Percentiles rank a stretch among this genome's conserved stretches.
Conservation (phyloP, 2,329 filamentous ascomycete species). For the Chaetomium sp. region DNA sequence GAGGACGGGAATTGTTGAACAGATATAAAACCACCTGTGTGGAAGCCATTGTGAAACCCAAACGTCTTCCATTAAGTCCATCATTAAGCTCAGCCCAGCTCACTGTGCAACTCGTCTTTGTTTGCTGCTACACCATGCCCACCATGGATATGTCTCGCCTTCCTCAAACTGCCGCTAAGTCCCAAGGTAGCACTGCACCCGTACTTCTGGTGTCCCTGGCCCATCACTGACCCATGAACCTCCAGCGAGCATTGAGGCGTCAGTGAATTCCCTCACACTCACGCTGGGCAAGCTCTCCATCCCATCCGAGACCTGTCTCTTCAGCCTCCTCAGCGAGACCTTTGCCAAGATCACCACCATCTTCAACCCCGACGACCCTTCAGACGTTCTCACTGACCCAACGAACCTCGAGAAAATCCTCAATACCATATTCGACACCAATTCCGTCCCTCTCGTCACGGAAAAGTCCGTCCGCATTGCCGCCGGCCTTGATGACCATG, state of each 20-base stretch:
- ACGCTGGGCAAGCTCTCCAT: constrained; percentile 26
- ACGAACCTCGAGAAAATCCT: constrained; percentile 25
- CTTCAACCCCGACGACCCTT: constrained; percentile 21
- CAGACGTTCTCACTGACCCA: constrained; percentile 18
- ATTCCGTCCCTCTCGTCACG: constrained; percentile 29
- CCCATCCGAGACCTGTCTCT: constrained; percentile 24
- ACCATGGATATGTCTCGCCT: not conserved
- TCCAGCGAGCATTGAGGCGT: constrained; percentile 28
- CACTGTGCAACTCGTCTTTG: not conserved
- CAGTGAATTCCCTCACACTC: constrained; percentile 25
- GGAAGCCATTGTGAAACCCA: not conserved
- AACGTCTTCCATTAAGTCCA: not conserved
- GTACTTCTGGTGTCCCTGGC: too few relatives aligned
- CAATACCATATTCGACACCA: constrained; percentile 30
- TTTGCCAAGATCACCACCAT: constrained; percentile 20
- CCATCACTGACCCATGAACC: too few relatives aligned
- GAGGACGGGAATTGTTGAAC: not conserved
- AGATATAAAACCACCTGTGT: not conserved
- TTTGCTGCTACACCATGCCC: constrained; percentile 2
- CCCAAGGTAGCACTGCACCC: too few relatives aligned
- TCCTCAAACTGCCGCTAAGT: not conserved
- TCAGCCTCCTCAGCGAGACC: constrained; percentile 24
- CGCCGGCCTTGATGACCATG: constrained; percentile 27
- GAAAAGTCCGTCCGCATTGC: constrained; percentile 25
- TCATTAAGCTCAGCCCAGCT: too few relatives aligned